phyloP scores from a whole-genome alignment of 2,329 filamentous ascomycete genomes.

The Cytospora mali region DNA sequence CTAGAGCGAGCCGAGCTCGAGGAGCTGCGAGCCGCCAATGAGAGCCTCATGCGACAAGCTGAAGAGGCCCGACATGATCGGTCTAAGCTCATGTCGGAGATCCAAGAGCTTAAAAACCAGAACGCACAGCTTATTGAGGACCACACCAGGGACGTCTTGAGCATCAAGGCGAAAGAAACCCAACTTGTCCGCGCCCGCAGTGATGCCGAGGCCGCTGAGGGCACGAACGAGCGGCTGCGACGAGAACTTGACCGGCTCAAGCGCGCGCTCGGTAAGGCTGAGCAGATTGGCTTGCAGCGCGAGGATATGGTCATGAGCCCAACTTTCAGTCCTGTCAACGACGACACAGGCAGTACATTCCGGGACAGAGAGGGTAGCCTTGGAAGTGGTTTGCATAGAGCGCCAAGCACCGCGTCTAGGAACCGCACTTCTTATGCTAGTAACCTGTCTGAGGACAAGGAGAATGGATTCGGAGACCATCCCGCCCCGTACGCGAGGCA shows the following conservation, averaged over 20 bases:
- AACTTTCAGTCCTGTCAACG: constrained; percentile 51
- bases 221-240: constrained; percentile 79
- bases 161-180: constrained; percentile 98
- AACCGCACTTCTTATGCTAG: constrained; percentile 67
- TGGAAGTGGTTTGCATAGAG: constrained; percentile 19
- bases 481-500: constrained; percentile 45
- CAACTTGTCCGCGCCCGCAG: constrained; percentile 90
- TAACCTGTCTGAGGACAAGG: constrained; percentile 74
- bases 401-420: constrained; percentile 34
- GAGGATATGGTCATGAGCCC: constrained; percentile 25
- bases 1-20: constrained; percentile 92
- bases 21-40: constrained; percentile 82
- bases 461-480: constrained; percentile 51
- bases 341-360: constrained; percentile 54
- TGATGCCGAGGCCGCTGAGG: constrained; percentile 86
- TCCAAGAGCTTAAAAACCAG: constrained; percentile 93
- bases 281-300: constrained; percentile 45
- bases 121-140: constrained; percentile 97
- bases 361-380: constrained; percentile 20
- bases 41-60: constrained; percentile 71
- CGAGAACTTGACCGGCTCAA: constrained; percentile 93
- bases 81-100: constrained; percentile 78
- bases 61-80: constrained; percentile 85
- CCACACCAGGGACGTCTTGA: constrained; percentile 90
- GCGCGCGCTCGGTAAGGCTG: constrained; percentile 71